phyloP scores from a whole-genome alignment of 306 rosid species.

The Geum urbanum region DNA sequence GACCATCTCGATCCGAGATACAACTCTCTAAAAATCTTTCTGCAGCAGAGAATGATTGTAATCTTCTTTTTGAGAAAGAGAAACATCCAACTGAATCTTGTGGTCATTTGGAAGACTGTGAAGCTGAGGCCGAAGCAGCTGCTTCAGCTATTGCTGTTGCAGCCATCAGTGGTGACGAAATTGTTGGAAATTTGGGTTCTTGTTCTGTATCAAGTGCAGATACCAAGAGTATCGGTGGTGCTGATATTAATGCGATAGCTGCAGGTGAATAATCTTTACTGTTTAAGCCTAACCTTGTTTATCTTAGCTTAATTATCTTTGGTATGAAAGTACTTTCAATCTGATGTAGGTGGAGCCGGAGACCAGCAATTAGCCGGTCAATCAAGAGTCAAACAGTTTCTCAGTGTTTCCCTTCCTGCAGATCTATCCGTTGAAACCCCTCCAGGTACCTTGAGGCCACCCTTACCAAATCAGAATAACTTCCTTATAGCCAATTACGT shows the following conservation, averaged over 20 bases:
- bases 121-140: conserved; percentile 92
- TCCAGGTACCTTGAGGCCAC: conserved; percentile 69
- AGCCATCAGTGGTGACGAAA: conserved; percentile 86
- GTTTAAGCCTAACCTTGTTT: conserved; percentile 1
- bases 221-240: conserved; percentile 49
- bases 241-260: conserved; percentile 53
- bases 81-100: conserved; percentile 52
- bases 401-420: conserved; percentile 76
- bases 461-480: conserved; percentile 43
- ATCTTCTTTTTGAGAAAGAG: conserved; percentile 68
- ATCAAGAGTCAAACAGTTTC: conserved; percentile 70
- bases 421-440: conserved; percentile 86
- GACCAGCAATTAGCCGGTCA: conserved; percentile 59
- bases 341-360: conserved; percentile 50
- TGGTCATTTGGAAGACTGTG: conserved; percentile 70
- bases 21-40: conserved; percentile 56
- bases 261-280: conserved; percentile 38
- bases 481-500: conserved; percentile 18
- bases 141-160: conserved; percentile 99
- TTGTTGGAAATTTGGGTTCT: conserved; percentile 56
- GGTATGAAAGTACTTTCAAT: conserved; percentile 1
- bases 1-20: conserved; percentile 57
- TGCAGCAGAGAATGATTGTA: conserved; percentile 61
- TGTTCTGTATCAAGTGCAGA: conserved; percentile 59
- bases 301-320: not conserved